These are phyloP conservation scores for Pseudomonodictys pantanalensis DNA, from an alignment of 495 filamentous ascomycete species.

Conservation along the genomic window DNA sequence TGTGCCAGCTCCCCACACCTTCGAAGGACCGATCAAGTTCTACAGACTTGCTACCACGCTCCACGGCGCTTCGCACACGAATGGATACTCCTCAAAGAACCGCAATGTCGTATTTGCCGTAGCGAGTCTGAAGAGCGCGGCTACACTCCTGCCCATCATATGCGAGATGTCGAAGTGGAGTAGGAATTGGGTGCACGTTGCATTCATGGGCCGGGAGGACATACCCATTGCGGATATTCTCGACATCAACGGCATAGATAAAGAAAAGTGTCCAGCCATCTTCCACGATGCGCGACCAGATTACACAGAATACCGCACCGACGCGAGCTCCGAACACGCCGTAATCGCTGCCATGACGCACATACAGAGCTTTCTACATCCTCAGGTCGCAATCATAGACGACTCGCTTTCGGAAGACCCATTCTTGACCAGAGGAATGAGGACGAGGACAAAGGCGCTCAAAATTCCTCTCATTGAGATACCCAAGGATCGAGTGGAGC, in stretches of 20 bases:
- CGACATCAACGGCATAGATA: conserved; percentile 55
- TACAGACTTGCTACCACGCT: conserved; percentile 52
- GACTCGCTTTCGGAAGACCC: conserved; percentile 49
- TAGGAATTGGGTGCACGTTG: conserved; percentile 59
- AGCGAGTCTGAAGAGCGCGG: conserved; percentile 55
- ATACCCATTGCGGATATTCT: conserved; percentile 52
- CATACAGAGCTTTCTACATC: conserved; percentile 57
- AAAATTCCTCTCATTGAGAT: conserved; percentile 61
- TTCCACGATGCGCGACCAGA: conserved; percentile 62
- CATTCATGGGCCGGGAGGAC: conserved; percentile 54
- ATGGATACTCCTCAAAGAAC: conserved; percentile 41
- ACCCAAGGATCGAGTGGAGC: conserved; percentile 56
- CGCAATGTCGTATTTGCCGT: conserved; percentile 59
- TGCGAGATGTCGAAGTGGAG: conserved; percentile 58
- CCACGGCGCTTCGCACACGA: conserved; percentile 41
- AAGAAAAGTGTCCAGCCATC: conserved; percentile 50
- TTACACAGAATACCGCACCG: conserved; percentile 49
- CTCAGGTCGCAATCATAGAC: conserved; percentile 56
- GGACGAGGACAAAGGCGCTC: conserved; percentile 45
- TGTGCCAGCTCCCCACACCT: conserved; percentile 44
- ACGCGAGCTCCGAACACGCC: conserved; percentile 47
- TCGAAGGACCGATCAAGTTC: conserved; percentile 57
- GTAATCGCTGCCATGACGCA: conserved; percentile 39
- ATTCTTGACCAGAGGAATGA: conserved; percentile 55
- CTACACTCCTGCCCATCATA: conserved; percentile 56